phyloP scores from a whole-genome alignment of 2,329 filamentous ascomycete species.

The Dactylella cylindrospora region DNA sequence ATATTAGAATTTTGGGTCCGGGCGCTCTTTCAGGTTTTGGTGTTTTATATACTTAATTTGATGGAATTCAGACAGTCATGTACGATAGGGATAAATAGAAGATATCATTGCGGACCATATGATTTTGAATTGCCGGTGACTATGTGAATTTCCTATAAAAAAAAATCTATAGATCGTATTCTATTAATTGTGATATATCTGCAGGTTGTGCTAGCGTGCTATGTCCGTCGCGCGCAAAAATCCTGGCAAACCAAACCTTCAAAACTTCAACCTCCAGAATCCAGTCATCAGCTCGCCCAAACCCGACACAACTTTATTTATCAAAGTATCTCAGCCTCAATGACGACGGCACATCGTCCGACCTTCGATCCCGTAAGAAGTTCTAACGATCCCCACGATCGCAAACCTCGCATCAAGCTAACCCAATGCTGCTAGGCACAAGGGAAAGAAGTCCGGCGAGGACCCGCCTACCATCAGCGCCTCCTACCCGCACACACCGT shows the following conservation, averaged over 20 bases:
- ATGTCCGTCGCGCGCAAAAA: constrained; percentile 4
- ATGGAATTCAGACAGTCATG: neutral
- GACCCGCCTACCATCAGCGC: constrained; percentile 92
- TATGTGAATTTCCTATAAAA: no score
- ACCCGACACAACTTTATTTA: neutral
- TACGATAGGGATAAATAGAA: constrained; percentile 1
- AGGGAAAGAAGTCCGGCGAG: constrained; percentile 91
- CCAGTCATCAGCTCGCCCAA: neutral
- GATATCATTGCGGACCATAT: neutral
- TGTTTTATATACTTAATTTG: neutral
- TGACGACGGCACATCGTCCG: constrained; percentile 70
- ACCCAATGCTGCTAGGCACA: constrained; percentile 63
- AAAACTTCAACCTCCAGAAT: constrained; percentile 13
- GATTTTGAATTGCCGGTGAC: no score
- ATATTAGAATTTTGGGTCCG: neutral
- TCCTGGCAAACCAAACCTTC: neutral
- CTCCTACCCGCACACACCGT: constrained; percentile 90
- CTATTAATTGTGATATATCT: no score
- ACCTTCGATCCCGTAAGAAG: constrained; percentile 85
- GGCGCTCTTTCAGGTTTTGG: neutral
- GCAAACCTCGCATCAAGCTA: neutral
- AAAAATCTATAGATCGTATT: no score
- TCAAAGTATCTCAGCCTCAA: constrained; percentile 45
- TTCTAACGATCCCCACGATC: neutral
- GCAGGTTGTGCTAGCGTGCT: neutral